These are phyloP conservation scores for Musa beccarii DNA, from an alignment of 176 grass and related monocot species.

Conservation along the genomic window DNA sequence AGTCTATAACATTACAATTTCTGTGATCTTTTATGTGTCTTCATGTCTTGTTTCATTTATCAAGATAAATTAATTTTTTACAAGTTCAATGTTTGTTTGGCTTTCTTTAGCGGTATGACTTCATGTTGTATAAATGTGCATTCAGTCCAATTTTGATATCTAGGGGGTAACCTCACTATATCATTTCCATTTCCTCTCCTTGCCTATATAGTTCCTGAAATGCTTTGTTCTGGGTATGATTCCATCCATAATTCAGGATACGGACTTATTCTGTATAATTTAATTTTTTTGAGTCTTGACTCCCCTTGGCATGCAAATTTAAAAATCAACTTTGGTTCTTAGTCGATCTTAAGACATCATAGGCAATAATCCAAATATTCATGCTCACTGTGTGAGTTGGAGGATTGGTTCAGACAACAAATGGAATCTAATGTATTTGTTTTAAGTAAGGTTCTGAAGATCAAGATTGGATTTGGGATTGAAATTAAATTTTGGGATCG, in stretches of 20 bases:
- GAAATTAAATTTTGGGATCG: not conserved
- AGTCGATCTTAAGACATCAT: too few species aligned
- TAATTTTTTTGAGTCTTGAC: too few species aligned
- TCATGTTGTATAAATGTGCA: not conserved
- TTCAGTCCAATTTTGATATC: not conserved
- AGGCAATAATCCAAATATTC: too few species aligned
- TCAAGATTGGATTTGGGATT: not conserved
- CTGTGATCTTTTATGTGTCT: too few species aligned
- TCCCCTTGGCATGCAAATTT: too few species aligned
- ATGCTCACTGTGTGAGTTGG: not conserved
- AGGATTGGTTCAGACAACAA: not conserved
- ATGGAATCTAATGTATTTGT: not conserved
- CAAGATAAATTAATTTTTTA: not conserved
- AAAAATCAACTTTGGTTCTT: too few species aligned
- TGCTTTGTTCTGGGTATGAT: too few species aligned
- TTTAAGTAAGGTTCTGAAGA: not conserved
- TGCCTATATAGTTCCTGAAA: too few species aligned
- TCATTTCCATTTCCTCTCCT: too few species aligned
- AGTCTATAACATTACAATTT: too few species aligned
- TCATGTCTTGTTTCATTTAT: not conserved
- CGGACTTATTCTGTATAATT: too few species aligned
- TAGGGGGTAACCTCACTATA: not conserved
- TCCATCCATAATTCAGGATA: too few species aligned
- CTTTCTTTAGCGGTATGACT: not conserved
- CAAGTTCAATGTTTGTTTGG: not conserved